Evolutionary conservation across 257 asterid genomes (phyloP), one percentile per base, ranked within the genome.

Genomic region (Eucommia ulmoides): DNA sequence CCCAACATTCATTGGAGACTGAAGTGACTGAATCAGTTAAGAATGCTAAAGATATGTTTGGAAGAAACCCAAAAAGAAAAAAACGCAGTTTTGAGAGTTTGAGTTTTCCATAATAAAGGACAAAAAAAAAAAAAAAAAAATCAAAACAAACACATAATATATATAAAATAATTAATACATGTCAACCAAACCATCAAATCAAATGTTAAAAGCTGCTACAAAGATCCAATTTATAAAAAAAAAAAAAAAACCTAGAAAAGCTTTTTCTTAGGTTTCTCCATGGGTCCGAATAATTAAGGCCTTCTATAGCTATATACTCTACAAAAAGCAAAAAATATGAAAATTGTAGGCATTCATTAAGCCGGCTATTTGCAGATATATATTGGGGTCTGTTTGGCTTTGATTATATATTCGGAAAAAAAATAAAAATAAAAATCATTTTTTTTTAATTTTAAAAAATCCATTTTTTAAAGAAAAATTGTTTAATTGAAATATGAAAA

Each of bases 21-120:
- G 92, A 80, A 73, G 67, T 71, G 92, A 80, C 81, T 77, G 76
- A 72, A 62, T 78, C 71, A 33, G 84, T 74, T 72, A 65, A 49
- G 58, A 66, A 65, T 51, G 54, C n/a, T n/a, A n/a, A n/a, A n/a
- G n/a, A n/a, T n/a, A n/a, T n/a, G n/a, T n/a, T n/a, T n/a, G n/a
- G n/a, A n/a, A n/a, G n/a, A n/a, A n/a, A n/a, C n/a, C n/a, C n/a
- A n/a, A n/a, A 60, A 41, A 52, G 60, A 65, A 51, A 51, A 54
- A 33, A 60, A 29, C 7, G 12, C 33, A 47, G 71, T 54, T 45
- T 64, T 67, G 23, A 33, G 49, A 60, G 42, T 55, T 64, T 57
- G 68, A 60, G 63, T 62, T 18, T 41, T 14, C 46, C 59, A 67
- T 50, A 65, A 51, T 55, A 51, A 56, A 52, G 19, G 52, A 33